Evolutionary conservation across 108 stramenopile genomes (phyloP).

Genomic region (Phaeodactylum tricornutum): DNA sequence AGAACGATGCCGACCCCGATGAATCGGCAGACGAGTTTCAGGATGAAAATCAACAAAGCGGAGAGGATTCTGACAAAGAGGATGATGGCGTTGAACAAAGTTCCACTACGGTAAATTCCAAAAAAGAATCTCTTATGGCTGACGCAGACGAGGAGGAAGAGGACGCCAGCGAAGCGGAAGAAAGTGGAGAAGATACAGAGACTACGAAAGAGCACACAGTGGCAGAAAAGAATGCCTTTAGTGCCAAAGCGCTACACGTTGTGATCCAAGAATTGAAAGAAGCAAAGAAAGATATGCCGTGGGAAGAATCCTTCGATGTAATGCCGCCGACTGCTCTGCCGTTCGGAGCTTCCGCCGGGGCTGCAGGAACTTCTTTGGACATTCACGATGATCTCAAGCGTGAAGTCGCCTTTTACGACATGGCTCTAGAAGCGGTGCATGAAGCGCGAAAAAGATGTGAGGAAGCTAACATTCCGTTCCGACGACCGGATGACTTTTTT

Average conservation of each 20-base stretch:
- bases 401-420: conserved; percentile 93
- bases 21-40: conserved; percentile 33
- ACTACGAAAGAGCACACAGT: not conserved
- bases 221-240: not conserved
- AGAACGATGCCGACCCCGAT: conserved; percentile 40
- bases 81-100: not conserved
- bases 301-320: conserved; percentile 69
- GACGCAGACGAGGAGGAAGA: conserved; percentile 5
- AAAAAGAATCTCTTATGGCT: not conserved
- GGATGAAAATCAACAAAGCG: conserved; percentile 33
- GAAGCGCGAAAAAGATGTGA: conserved; percentile 54
- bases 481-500: conserved; percentile 94
- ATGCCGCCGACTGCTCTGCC: conserved; percentile 60
- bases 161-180: conserved; percentile 16
- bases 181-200: conserved; percentile 4
- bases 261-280: conserved; percentile 23
- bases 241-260: conserved; percentile 32
- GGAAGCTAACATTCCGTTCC: conserved; percentile 53
- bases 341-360: conserved; percentile 58
- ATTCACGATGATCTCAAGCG: conserved; percentile 96
- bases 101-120: not conserved
- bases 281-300: conserved; percentile 34
- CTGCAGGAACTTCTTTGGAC: conserved; percentile 42
- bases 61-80: conserved; percentile 11
- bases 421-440: conserved; percentile 81